phyloP scores from a whole-genome alignment of 495 filamentous ascomycete species.

The Lentithecium fluviatile region DNA sequence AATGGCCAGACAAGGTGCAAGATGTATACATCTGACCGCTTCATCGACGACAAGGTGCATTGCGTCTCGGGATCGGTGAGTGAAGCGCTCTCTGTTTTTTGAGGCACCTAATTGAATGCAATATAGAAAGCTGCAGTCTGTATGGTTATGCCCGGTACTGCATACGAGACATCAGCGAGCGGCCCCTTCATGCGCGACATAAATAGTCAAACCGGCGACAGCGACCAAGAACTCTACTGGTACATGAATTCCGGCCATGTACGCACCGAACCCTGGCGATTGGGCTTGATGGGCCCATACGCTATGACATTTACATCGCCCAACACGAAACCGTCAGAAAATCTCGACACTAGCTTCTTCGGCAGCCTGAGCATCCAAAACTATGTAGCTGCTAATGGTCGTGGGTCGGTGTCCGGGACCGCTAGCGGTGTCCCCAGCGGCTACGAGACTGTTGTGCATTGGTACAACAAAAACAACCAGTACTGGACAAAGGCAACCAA shows the following conservation, averaged over 20 bases:
- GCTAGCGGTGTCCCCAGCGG: conserved; percentile 17
- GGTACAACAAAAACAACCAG: conserved; percentile 24
- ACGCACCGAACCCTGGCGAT: conserved; percentile 27
- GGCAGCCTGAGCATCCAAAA: conserved; percentile 19
- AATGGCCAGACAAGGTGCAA: conserved; percentile 28
- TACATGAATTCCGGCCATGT: conserved; percentile 32
- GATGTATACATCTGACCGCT: conserved; percentile 28
- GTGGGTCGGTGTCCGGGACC: conserved; percentile 19
- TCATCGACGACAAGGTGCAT: conserved; percentile 28
- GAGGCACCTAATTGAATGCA: background rate
- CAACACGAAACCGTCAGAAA: conserved; percentile 12
- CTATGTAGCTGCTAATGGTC: conserved; percentile 18
- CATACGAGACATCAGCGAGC: conserved; percentile 26
- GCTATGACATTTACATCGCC: conserved; percentile 27
- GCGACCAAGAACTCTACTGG: conserved; percentile 28
- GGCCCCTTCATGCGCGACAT: conserved; percentile 32
- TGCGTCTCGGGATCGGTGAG: conserved; percentile 21
- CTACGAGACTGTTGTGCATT: conserved; percentile 26
- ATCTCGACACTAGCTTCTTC: conserved; percentile 27
- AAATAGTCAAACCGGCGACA: conserved; percentile 19
- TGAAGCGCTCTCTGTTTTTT: background rate
- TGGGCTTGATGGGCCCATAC: conserved; percentile 24
- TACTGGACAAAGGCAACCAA: conserved; percentile 25
- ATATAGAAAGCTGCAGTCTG: conserved; percentile 17
- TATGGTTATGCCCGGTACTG: conserved; percentile 30